Conservation (phyloP, 2,329 filamentous ascomycete genomes). For the Gliomastix tumulicola region DNA sequence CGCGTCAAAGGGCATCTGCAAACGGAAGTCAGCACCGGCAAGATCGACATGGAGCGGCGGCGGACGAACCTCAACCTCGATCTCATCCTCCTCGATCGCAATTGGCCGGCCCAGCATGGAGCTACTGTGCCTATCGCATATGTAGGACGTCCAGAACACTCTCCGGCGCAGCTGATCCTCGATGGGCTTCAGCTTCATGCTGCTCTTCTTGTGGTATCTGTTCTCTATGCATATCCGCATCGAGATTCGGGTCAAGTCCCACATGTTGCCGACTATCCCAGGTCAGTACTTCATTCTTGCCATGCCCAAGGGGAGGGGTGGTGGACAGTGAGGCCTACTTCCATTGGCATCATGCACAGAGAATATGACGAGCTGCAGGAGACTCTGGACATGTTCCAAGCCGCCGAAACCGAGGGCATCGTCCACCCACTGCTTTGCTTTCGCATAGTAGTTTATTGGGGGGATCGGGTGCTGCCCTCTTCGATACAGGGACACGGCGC, state of each 20-base stretch:
- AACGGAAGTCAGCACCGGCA: too few species aligned
- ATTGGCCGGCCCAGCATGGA: neutral
- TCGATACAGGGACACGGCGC: neutral
- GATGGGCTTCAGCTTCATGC: neutral
- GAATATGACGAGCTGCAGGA: neutral
- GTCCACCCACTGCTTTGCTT: neutral
- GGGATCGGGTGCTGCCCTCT: neutral
- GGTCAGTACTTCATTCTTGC: too few species aligned
- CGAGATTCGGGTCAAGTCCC: neutral
- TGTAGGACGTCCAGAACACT: neutral
- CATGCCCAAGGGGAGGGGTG: too few species aligned
- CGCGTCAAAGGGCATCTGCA: neutral
- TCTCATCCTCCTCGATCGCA: neutral
- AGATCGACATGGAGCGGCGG: too few species aligned
- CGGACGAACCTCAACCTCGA: neutral
- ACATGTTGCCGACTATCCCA: neutral
- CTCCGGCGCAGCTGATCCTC: neutral
- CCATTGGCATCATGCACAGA: neutral
- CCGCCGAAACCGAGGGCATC: neutral
- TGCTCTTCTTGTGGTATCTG: neutral
- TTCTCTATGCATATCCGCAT: neutral
- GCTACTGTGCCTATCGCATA: neutral
- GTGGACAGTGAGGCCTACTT: neutral
- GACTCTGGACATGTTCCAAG: neutral
- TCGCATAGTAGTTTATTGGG: neutral